A percentile compares a stretch with the other conserved stretches of the same genome.
Conservation (phyloP, 2,329 filamentous ascomycete species). For the Laburnicola sp. region DNA sequence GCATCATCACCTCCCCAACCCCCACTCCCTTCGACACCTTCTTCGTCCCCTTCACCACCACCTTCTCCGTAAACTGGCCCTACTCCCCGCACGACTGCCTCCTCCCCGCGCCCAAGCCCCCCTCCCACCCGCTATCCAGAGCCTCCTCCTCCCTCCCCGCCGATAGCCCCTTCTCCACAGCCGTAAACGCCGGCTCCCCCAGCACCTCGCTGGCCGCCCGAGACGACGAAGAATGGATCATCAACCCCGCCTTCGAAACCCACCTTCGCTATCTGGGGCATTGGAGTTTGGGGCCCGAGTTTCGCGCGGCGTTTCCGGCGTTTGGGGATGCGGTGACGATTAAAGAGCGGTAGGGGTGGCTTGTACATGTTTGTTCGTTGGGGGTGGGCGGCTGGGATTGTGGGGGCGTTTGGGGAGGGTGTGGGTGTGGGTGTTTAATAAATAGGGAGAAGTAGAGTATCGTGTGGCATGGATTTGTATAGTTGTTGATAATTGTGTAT, state of each 20-base stretch:
- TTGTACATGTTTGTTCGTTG: conserved; percentile 17
- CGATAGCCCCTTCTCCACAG: conserved; percentile 35
- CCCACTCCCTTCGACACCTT: conserved; percentile 75
- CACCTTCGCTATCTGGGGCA: conserved; percentile 76
- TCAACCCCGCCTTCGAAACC: conserved; percentile 84
- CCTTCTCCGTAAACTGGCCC: conserved; percentile 79
- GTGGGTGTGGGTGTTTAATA: too few relatives aligned
- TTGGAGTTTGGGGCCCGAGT: conserved; percentile 76
- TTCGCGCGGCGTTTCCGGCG: conserved; percentile 66
- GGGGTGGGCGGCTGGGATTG: background rate
- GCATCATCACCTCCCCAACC: conserved; percentile 58
- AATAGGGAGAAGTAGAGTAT: too few relatives aligned
- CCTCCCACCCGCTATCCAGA: conserved; percentile 22
- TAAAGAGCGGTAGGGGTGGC: conserved; percentile 27
- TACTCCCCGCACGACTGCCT: conserved; percentile 75
- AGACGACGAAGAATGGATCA: conserved; percentile 65
- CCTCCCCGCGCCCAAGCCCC: conserved; percentile 49
- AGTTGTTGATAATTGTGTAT: too few relatives aligned
- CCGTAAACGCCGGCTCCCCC: conserved; percentile 35
- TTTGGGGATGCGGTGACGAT: conserved; percentile 47
- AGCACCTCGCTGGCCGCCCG: conserved; percentile 28
- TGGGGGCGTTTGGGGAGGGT: background rate
- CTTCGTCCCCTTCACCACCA: conserved; percentile 79
- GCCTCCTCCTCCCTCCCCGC: conserved; percentile 28
- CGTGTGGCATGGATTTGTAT: too few relatives aligned